These are phyloP conservation scores for Monosporozyma aerobia DNA, from an alignment of 805 yeast species.

Conservation along the genomic window DNA sequence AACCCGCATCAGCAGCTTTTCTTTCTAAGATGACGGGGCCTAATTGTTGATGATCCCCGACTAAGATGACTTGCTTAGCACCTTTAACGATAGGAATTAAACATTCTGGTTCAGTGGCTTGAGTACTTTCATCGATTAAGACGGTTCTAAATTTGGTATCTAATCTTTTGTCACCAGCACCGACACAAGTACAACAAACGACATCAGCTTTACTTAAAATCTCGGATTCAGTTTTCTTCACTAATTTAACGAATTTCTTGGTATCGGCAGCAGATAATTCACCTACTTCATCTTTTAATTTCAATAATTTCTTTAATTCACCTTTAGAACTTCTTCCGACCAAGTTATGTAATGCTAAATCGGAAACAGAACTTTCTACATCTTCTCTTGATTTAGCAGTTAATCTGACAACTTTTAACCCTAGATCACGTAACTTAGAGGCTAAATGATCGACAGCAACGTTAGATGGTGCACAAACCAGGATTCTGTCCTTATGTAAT, in stretches of 20 bases:
- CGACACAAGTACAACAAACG: slow-evolving; percentile 85
- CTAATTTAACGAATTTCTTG: slow-evolving; percentile 33
- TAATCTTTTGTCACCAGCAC: slow-evolving; percentile 74
- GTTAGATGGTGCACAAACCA: slow-evolving; percentile 93
- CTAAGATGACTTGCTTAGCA: slow-evolving; percentile 78
- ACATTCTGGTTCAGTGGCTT: slow-evolving; percentile 88
- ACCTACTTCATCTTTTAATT: slow-evolving; percentile 54
- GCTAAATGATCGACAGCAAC: slow-evolving; percentile 92
- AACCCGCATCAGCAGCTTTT: slow-evolving; percentile 78
- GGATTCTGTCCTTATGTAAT: slow-evolving; percentile 50
- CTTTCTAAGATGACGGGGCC: slow-evolving; percentile 84
- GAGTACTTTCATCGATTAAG: slow-evolving; percentile 86
- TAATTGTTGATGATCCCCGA: slow-evolving; percentile 93
- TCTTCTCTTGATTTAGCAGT: slow-evolving; percentile 75
- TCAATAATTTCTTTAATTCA: slow-evolving; percentile 48
- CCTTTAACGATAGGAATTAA: slow-evolving; percentile 84
- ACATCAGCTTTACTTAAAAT: slow-evolving; percentile 57
- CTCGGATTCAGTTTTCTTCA: slow-evolving; percentile 40
- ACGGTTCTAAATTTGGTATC: slow-evolving; percentile 61
- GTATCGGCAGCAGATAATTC: slow-evolving; percentile 54
- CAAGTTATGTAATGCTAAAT: slow-evolving; percentile 47
- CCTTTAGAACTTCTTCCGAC: slow-evolving; percentile 43
- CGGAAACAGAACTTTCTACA: slow-evolving; percentile 53
- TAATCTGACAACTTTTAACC: slow-evolving; percentile 68
- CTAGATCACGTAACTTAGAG: slow-evolving; percentile 55